Evolutionary conservation across 768 basidiomycete genomes (phyloP), one percentile per base, ranked within the genome.

Genomic region (Hirschioporus abietinus): DNA sequence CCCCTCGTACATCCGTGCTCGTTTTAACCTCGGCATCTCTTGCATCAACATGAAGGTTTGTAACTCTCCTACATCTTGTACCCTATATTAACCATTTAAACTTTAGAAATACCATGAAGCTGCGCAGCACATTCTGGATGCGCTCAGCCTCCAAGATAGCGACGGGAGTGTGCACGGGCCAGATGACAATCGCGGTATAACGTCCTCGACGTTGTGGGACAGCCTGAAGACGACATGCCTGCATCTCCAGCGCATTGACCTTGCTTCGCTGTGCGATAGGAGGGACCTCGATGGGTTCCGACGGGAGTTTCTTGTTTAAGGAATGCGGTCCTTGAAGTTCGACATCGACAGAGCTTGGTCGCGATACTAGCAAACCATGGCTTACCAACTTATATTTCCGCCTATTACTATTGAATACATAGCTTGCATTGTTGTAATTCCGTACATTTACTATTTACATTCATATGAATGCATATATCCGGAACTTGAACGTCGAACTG

Each of bases 21-120:
- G 95, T 71, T 97, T 93, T 76, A 97, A 98, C 76, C 81, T 97
- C 18, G 95, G 95, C 24, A 97, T 97, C 68, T 93, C 94, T 0
- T 93, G 88, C 74, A 92, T 94, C 72, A 95, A 93, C 75, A 83
- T 98, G 66, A 83, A 85, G 64, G 93, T 95, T 74, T 66, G 83
- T 79, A 60, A 20, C 68, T 69, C 63, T 64, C 65, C 63, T 66
- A 70, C 34, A 20, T 42, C 26, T 67, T 36, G 12, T 60, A 15
- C 60, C 24, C 30, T 30, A 3, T 30, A 30, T 30, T 2, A 8
- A 30, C 30, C 30, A 3, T 30, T 3, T 30, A 8, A 57, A 62
- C 52, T 66, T 24, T 73, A 95, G 92, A 86, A 89, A 63, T 95
- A 93, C 73, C 87, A 90, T 57, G 92, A 97, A 72, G 95, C 93